Evolutionary conservation across 73 alveolate species (phyloP), one percentile per base, ranked within the genome.

Genomic region (Strombidium stylifer): DNA sequence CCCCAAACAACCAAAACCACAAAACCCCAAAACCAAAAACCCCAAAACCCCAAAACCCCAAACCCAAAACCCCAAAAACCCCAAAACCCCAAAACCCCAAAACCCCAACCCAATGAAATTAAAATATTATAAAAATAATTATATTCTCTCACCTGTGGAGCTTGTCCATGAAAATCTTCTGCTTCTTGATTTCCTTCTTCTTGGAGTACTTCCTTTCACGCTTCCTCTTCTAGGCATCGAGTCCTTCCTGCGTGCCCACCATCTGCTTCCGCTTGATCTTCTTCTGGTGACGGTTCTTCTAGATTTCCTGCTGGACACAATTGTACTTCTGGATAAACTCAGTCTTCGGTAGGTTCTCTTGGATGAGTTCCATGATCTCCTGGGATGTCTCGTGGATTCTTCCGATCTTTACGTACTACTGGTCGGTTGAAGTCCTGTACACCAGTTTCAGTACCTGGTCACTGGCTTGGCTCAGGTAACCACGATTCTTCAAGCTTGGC

Each of bases 121-220:
- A n/a, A n/a, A n/a, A n/a, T n/a, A n/a, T n/a, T n/a, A n/a, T n/a
- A n/a, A n/a, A n/a, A n/a, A n/a, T n/a, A n/a, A n/a, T n/a, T n/a
- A n/a, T n/a, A n/a, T n/a, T n/a, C n/a, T n/a, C n/a, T n/a, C n/a
- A n/a, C n/a, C n/a, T n/a, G n/a, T n/a, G n/a, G n/a, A n/a, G n/a
- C n/a, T n/a, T n/a, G n/a, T n/a, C n/a, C n/a, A n/a, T n/a, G n/a
- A n/a, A n/a, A n/a, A n/a, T 46, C 78, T 64, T 64, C 7, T 28
- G 40, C 65, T 46, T 64, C 45, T 64, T 64, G 55, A 44, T 42
- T 6, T 64, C 66, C 31, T 54, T 46, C 55, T 64, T 64, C 47
- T 64, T 64, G 11, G 14, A 37, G 16, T 55, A 30, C 56, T 64
- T 46, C 51, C 31, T 10, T 20, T 14, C 44, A 18, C 78, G 41